phyloP scores from a whole-genome alignment of 1,284 basidiomycete genomes.

The Dichomitus squalens region DNA sequence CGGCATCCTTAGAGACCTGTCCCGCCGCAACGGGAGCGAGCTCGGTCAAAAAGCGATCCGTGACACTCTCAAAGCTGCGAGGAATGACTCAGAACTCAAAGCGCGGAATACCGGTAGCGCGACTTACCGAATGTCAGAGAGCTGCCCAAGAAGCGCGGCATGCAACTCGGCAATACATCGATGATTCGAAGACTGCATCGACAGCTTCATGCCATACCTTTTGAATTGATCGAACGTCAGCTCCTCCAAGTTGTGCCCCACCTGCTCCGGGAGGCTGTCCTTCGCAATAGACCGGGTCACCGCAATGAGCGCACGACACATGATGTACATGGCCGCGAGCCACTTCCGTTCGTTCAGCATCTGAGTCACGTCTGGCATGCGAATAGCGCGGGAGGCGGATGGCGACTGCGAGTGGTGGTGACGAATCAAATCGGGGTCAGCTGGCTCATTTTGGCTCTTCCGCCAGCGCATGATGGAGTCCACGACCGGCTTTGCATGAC shows the following conservation, averaged over 20 bases:
- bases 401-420: slow-evolving; percentile 52
- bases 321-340: slow-evolving; percentile 83
- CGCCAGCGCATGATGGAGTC: slow-evolving; percentile 91
- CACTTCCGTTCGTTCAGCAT: slow-evolving; percentile 78
- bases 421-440: slow-evolving; percentile 54
- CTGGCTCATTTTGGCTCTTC: slow-evolving; percentile 70
- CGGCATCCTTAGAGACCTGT: slow-evolving; percentile 77
- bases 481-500: slow-evolving; percentile 82
- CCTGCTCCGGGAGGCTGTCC: slow-evolving; percentile 74
- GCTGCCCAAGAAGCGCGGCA: slow-evolving; percentile 79
- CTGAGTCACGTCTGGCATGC: slow-evolving; percentile 55
- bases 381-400: slow-evolving; percentile 39
- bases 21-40: slow-evolving; percentile 73
- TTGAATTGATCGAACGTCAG: slow-evolving; percentile 87
- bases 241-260: slow-evolving; percentile 82
- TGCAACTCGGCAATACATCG: slow-evolving; percentile 81
- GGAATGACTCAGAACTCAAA: neutral
- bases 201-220: slow-evolving; percentile 69
- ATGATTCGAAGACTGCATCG: slow-evolving; percentile 71
- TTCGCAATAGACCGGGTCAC: slow-evolving; percentile 75
- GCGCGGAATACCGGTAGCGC: neutral
- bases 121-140: slow-evolving; percentile 75
- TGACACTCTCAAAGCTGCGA: slow-evolving; percentile 81
- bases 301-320: slow-evolving; percentile 83
- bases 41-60: slow-evolving; percentile 83